Evolutionary conservation across 2,329 filamentous ascomycete species (phyloP), one percentile per base, ranked within the genome.

Genomic region (Colletotrichum tanaceti): DNA sequence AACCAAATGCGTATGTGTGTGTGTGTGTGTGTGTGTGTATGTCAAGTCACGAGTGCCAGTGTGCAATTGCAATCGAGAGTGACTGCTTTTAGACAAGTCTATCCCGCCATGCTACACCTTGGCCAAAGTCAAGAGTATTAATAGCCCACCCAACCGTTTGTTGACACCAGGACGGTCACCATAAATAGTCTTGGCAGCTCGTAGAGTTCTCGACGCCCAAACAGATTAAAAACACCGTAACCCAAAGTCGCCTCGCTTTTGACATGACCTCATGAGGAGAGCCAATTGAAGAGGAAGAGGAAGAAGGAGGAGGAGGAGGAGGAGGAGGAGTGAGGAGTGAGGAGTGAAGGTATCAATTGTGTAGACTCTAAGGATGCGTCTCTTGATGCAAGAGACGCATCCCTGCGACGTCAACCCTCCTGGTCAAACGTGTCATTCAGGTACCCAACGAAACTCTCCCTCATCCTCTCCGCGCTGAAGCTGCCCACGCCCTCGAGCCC

Each of bases 391-490:
- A n/a, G n/a, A n/a, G n/a, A n/a, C n/a, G n/a, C 24, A 18, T 60
- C 62, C 14, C 41, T 13, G 20, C 20, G 13, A 52, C 18, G 10
- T 81, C 75, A 87, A 20, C 82, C 83, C 65, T 88, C 86, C 73
- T 86, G 84, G 71, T 88, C 87, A 76, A 91, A 90, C 5, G 84
- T 82, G 74, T 89, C 87, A 73, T 91, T 91, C 54, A 92, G 78
- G 79, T 91, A 91, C 24, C 85, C 84, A 39, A 91, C 88, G 76
- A 92, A 92, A 41, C 85, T 86, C 75, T 89, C 86, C 70, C 85
- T 83, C 73, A 91, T 83, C 73, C 87, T 84, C 35, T 82, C 82
- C 2, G 83, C 84, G 6, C 80, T 82, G 77, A 89, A 79, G 71
- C 84, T 87, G 1, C 85, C 85, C 3, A 88, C 84, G 1, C 79